A percentile compares a stretch with the other conserved stretches of the same genome.
Conservation (phyloP, 2,329 filamentous ascomycete species). For the Arthrobotrys musiformis region DNA sequence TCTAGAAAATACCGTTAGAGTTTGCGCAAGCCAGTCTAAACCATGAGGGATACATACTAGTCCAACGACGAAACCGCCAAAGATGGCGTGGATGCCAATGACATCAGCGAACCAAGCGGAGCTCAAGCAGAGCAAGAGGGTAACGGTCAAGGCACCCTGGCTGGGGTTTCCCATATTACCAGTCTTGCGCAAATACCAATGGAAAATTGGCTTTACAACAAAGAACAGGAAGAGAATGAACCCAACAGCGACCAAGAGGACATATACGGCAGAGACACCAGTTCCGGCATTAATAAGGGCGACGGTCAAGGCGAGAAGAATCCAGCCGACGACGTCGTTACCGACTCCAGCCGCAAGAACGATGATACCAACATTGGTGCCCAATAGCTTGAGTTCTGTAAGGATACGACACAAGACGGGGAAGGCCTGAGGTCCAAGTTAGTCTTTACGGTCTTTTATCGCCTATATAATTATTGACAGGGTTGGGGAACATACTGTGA, state of each 20-base stretch:
- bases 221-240: conserved; percentile 81
- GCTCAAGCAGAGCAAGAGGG: conserved; percentile 78
- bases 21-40: background rate
- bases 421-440: conserved; percentile 69
- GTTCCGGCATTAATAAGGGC: conserved; percentile 88
- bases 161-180: conserved; percentile 81
- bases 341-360: conserved; percentile 90
- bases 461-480: background rate
- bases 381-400: conserved; percentile 86
- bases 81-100: conserved; percentile 94
- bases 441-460: background rate
- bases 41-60: conserved; percentile 63
- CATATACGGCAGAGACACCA: conserved; percentile 84
- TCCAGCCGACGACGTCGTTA: conserved; percentile 92
- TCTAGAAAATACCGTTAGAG: conserved; percentile 61
- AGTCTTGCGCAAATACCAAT: conserved; percentile 77
- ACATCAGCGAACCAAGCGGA: conserved; percentile 89
- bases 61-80: conserved; percentile 89
- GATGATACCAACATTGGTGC: conserved; percentile 85
- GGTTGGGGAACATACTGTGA: conserved; percentile 72
- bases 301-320: conserved; percentile 90
- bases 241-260: conserved; percentile 78
- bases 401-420: conserved; percentile 94
- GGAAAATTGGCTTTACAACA: conserved; percentile 76
- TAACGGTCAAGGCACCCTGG: conserved; percentile 84